Base-by-base conservation (phyloP, 305 asterid genomes). In the Solanum hybrid region DNA sequence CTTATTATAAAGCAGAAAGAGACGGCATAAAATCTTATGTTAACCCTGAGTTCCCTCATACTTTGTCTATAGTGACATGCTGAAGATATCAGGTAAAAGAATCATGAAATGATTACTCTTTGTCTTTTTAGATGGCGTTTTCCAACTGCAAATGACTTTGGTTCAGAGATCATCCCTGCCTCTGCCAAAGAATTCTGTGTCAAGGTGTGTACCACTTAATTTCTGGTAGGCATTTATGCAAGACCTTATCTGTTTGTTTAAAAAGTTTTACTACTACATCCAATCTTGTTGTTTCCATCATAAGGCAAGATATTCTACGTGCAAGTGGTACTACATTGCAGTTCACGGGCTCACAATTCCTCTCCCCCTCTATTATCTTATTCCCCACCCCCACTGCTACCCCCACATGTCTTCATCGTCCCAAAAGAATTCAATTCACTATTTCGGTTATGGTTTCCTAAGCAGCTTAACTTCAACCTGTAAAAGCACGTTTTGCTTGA, bases 81-180 rank as follows among this genome's bases (percentile, higher is more conserved):
- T 77, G 75, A 89, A 90, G 90, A 57, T 31, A 41, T 51, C 39
- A 80, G 91, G 82, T 80, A 80, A 6, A 82, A 27, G 87, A 38
- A 82, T 82, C 87, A 27, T 41, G 65, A 83, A 45, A 68, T 83
- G 87, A 36, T 45, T 27, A 83, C 87, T 45, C 38, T 57, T 61
- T 87, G 89, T 89, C 89, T 89, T 88, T 90, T 78, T 92, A 96
- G 98, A 94, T 96, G 98, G 98, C 96, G 99, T 89, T 97, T 97
- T 90, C 99, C 99, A 4, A 97, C 99, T 10, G 96, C 99, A 34
- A 97, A 97, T 90, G 99, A 97, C 92, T 96, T 97, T 70, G 99
- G 99, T 79, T 97, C 99, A 90, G 99, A 97, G 92, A 97, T 96
- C 27, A 97, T 97, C 90, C 99, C 99, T 37, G 99, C 99, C 89